Percentiles rank a stretch among this genome's conserved stretches.
These are phyloP conservation scores for Beauveria caledonica DNA, from an alignment of 2,329 filamentous ascomycete genomes.

Conservation along the genomic window DNA sequence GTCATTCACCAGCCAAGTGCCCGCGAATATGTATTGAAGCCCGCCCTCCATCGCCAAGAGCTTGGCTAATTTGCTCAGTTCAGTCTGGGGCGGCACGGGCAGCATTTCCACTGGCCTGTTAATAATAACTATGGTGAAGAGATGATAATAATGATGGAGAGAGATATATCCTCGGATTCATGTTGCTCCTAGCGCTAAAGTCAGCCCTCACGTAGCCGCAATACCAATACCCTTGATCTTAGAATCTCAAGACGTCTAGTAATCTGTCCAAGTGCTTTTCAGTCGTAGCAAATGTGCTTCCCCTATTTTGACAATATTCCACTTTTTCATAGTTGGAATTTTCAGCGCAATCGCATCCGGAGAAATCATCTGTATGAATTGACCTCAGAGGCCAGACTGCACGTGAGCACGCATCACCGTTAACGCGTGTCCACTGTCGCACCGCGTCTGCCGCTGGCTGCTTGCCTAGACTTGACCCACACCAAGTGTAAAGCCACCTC, in stretches of 20 bases:
- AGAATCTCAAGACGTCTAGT: neutral
- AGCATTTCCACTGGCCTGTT: neutral
- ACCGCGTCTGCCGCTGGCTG: slow-evolving; percentile 1
- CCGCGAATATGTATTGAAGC: neutral
- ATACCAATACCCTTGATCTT: neutral
- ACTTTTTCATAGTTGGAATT: too few species aligned
- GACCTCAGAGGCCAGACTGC: neutral
- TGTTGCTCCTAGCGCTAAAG: neutral
- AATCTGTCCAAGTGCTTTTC: neutral
- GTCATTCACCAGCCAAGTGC: neutral
- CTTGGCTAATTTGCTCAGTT: neutral
- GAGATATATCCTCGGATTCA: too few species aligned
- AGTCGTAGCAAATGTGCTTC: too few species aligned
- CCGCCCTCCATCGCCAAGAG: neutral
- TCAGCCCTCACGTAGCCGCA: neutral
- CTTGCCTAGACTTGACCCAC: slow-evolving; percentile 3
- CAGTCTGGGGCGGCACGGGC: neutral
- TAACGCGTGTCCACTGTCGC: slow-evolving; percentile 13
- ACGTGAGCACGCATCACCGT: slow-evolving; percentile 17
- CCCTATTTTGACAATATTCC: too few species aligned
- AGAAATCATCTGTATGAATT: too few species aligned
- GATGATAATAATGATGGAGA: neutral
- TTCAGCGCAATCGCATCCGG: too few species aligned
- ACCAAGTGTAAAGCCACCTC: neutral
- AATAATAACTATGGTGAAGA: neutral